phyloP scores from a whole-genome alignment of 177 flowering plant species.

The Vitis hybrid region DNA sequence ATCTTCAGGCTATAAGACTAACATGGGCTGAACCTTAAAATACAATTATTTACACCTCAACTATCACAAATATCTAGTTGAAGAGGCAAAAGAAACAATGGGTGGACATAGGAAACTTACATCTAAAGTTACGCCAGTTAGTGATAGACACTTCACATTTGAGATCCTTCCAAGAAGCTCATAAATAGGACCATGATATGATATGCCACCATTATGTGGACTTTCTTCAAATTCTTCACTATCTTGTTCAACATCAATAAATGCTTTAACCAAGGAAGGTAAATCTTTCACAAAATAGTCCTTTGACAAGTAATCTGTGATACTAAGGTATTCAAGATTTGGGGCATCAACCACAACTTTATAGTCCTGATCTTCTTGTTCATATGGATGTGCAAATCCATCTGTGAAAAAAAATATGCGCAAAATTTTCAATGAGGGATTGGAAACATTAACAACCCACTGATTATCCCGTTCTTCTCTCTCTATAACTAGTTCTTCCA shows the following conservation, averaged over 20 bases:
- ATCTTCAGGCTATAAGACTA: no score
- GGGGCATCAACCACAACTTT: background rate
- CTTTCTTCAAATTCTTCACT: background rate
- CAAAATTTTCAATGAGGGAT: background rate
- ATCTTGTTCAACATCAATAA: background rate
- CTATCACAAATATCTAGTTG: background rate
- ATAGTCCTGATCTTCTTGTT: background rate
- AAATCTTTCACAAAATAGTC: background rate
- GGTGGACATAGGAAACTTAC: background rate
- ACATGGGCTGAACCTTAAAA: no score
- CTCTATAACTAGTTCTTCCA: background rate
- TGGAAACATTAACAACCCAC: background rate
- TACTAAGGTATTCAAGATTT: conserved; percentile 1
- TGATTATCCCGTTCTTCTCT: background rate
- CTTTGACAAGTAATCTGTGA: background rate
- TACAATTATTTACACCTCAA: background rate
- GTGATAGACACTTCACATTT: background rate
- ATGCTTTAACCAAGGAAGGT: background rate
- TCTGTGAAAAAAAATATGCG: background rate
- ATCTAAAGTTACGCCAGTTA: background rate
- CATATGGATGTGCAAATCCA: no score
- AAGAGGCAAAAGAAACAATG: background rate
- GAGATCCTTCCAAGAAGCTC: background rate
- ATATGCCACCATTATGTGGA: no score
- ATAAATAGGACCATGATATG: background rate